These are phyloP conservation scores for Cokeromyces recurvatus DNA, from an alignment of 371 early-diverging fungal genomes.

Conservation along the genomic window DNA sequence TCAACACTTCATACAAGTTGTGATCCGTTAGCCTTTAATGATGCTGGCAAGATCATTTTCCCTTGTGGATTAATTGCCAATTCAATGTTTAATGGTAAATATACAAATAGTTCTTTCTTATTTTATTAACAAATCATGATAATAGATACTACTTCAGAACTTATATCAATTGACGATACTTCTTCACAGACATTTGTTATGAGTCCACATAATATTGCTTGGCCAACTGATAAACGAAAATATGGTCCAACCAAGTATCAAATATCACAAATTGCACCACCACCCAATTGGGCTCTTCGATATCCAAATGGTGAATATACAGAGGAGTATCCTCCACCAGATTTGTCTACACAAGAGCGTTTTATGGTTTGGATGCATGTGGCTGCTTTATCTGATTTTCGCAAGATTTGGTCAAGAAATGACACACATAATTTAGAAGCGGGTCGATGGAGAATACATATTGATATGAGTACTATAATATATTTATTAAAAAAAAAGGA, in stretches of 20 bases:
- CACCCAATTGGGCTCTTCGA: slow-evolving; percentile 71
- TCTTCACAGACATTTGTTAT: slow-evolving; percentile 13
- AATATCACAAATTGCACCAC: slow-evolving; percentile 57
- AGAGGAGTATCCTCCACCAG: slow-evolving; percentile 56
- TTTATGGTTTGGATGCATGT: slow-evolving; percentile 99
- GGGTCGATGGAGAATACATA: slow-evolving; percentile 62
- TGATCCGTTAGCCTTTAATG: slow-evolving; percentile 48
- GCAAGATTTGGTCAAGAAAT: slow-evolving; percentile 91
- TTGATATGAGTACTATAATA: too few species aligned
- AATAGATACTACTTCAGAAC: slow-evolving; percentile 22
- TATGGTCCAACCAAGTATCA: slow-evolving; percentile 62
- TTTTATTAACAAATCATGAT: neutral
- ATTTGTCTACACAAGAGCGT: slow-evolving; percentile 69
- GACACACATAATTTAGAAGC: slow-evolving; percentile 46
- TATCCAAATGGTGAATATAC: slow-evolving; percentile 52
- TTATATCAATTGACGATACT: slow-evolving; percentile 8
- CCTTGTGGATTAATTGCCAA: slow-evolving; percentile 99
- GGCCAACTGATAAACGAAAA: slow-evolving; percentile 80
- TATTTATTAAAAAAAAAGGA: slow-evolving; percentile 30
- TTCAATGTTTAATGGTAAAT: slow-evolving; percentile 87
- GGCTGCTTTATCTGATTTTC: slow-evolving; percentile 93
- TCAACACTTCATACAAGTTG: slow-evolving; percentile 31
- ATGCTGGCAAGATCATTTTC: slow-evolving; percentile 51
- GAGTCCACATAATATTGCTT: slow-evolving; percentile 71
- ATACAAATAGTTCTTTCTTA: neutral